Base-by-base conservation (phyloP, 2,329 filamentous ascomycete genomes). In the Colletotrichum noveboracense region DNA sequence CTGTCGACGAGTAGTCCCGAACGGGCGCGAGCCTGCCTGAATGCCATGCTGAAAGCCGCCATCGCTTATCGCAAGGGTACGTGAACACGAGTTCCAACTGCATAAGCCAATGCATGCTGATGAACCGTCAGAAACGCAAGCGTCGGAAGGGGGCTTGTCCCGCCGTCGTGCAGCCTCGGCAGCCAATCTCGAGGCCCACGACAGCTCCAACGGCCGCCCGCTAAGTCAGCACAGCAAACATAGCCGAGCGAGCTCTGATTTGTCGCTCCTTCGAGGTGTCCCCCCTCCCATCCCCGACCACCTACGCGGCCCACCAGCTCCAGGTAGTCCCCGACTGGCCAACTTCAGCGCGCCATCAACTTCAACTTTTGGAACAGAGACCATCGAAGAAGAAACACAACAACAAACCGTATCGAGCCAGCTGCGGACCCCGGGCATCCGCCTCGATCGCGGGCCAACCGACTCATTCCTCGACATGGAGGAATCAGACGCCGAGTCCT, bases 11-110 rank as follows among this genome's bases (percentile, higher is more conserved):
- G 92, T 73, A 91, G 91, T 38, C 91, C 94, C 7, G 94, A 96
- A 79, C 93, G 91, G 77, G 93, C 95, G 79, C 93, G 94, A 81
- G 90, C 92, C 80, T 96, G 94, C 82, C 89, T 98, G 58, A 93
- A 93, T 66, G 89, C 93, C 28, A 93, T 98, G 78, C 85, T 98
- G 73, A 91, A 92, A 80, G 92, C 92, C 48, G 91, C 96, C 48
- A 90, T 97, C 78, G 86, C 90, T 65, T 89, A 89, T 79, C 90
- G 91, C 84, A 90, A 90, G 87, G 93, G 95, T 96, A 86, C 88
- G 91, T 88, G 56, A 48, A 32, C 32, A 56, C 52, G 43, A 10
- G 68, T 26, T 62, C 75, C 36, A 65, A 52, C 18, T 73, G 64
- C 43, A 60, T 14, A 16, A 48, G 32, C 28, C 65, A 74, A 60